phyloP scores from a whole-genome alignment of 1,284 basidiomycete genomes.

The Golubevia sp. region DNA sequence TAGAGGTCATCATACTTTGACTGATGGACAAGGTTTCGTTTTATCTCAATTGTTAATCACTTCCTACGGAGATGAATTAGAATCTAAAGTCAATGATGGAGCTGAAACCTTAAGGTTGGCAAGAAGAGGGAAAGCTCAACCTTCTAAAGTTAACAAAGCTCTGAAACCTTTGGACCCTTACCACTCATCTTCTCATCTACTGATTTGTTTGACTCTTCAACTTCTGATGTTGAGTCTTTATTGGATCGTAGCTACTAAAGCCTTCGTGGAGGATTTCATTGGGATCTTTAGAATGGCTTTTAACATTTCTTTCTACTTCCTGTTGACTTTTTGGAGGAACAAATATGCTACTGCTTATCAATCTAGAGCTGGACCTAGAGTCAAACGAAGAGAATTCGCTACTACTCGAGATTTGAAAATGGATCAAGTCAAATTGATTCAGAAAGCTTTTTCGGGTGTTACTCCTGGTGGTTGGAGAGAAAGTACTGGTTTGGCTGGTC shows the following conservation, averaged over 20 bases:
- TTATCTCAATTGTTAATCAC: constrained; percentile 46
- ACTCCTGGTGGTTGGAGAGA: constrained; percentile 34
- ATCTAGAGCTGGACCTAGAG: constrained; percentile 26
- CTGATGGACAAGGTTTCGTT: constrained; percentile 57
- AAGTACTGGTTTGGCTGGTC: constrained; percentile 15
- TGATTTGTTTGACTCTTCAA: constrained; percentile 15
- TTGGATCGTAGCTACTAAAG: constrained; percentile 29
- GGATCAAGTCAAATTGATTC: constrained; percentile 48
- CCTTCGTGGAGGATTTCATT: constrained; percentile 17
- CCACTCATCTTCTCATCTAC: constrained; percentile 17
- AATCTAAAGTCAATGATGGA: constrained; percentile 38
- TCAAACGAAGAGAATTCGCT: constrained; percentile 33
- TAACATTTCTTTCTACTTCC: constrained; percentile 26
- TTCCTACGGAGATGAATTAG: constrained; percentile 44
- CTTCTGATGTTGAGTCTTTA: constrained; percentile 36
- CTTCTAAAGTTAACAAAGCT: constrained; percentile 40
- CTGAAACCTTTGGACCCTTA: constrained; percentile 39
- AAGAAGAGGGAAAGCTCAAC: constrained; percentile 34
- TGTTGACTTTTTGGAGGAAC: constrained; percentile 38
- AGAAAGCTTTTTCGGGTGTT: constrained; percentile 50
- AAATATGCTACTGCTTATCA: constrained; percentile 26
- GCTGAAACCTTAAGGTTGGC: constrained; percentile 29
- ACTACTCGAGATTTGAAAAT: constrained; percentile 24
- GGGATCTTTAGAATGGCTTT: constrained; percentile 26
- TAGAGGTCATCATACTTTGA: constrained; percentile 48